Percentiles rank a stretch among this genome's conserved stretches.
Conservation (phyloP, 2,329 filamentous ascomycete genomes). For the Alternaria tenuissima region DNA sequence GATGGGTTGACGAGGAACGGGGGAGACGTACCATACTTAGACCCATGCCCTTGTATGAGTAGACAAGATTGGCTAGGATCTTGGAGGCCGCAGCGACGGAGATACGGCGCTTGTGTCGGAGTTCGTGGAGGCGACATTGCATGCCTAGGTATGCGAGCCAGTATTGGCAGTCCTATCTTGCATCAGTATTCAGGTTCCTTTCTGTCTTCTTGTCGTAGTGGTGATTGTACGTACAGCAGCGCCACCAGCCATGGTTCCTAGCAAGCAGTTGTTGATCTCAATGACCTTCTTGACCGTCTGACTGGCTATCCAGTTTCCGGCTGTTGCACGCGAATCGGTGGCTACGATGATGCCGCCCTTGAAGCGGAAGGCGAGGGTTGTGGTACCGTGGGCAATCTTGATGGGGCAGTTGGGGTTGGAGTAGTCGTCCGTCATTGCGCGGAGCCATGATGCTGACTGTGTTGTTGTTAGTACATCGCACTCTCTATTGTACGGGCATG, state of each 20-base stretch:
- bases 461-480: slow-evolving; percentile 11
- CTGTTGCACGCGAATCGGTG: slow-evolving; percentile 95
- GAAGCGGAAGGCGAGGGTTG: slow-evolving; percentile 97
- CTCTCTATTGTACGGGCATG: neutral
- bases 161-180: slow-evolving; percentile 90
- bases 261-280: slow-evolving; percentile 91
- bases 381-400: slow-evolving; percentile 99
- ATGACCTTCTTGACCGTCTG: slow-evolving; percentile 99
- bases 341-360: slow-evolving; percentile 98
- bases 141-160: slow-evolving; percentile 99
- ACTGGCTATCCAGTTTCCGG: slow-evolving; percentile 98
- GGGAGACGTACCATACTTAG: slow-evolving; percentile 76
- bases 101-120: slow-evolving; percentile 98
- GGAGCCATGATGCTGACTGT: slow-evolving; percentile 91
- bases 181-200: slow-evolving; percentile 21
- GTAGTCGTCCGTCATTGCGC: slow-evolving; percentile 95
- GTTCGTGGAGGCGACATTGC: slow-evolving; percentile 98
- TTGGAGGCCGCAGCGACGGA: slow-evolving; percentile 96
- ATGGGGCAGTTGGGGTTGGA: slow-evolving; percentile 97
- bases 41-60: slow-evolving; percentile 98
- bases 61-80: slow-evolving; percentile 97
- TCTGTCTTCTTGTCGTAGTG: neutral
- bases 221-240: slow-evolving; percentile 68
- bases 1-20: neutral
- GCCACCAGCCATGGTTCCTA: slow-evolving; percentile 98